Evolutionary conservation across 1,139 yeast species (phyloP), one percentile per base, ranked within the genome.

Genomic region (Debaryomycetaceae sp.): DNA sequence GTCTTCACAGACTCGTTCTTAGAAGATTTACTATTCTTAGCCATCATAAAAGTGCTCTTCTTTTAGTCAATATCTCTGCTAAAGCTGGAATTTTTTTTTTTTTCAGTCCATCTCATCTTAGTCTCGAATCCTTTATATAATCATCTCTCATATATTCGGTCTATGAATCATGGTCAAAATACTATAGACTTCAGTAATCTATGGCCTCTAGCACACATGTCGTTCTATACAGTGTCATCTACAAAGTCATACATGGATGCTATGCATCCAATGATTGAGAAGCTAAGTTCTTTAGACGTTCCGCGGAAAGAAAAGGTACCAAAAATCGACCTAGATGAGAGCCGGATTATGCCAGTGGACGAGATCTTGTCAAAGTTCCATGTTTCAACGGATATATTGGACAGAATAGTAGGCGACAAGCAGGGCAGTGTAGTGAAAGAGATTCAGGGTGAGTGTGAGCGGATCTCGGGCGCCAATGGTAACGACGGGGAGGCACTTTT

Each of bases 171-270:
- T n/a, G n/a, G n/a, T n/a, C n/a, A n/a, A n/a, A n/a, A n/a, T n/a
- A n/a, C n/a, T n/a, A n/a, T n/a, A n/a, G n/a, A n/a, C n/a, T n/a
- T n/a, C n/a, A n/a, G n/a, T n/a, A n/a, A n/a, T n/a, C n/a, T n/a
- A n/a, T n/a, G 26, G 11, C 26, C 11, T 22, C 26, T 22, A 8
- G 11, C 11, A 22, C 11, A 22, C 3, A 22, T 22, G 26, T 22
- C 26, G 26, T 22, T 22, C 26, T 71, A 71, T 46, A 63, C 68
- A 34, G 83, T 73, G 7, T 67, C 77, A n/a, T 83, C 89, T 1
- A 82, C 89, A 5, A 76, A 79, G 58, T 83, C 92, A 29, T 85
- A 79, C 61, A 80, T 84, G 86, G 78, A 77, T 55, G 91, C 92
- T 30, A 83, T 85, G 88, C 76, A 72, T 55, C 75, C 80, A 1